Percentiles rank a stretch among this genome's conserved stretches.
Evolutionary conservation across 345 rosid genomes (phyloP).

Genomic region (Leavenworthia alabamica): DNA sequence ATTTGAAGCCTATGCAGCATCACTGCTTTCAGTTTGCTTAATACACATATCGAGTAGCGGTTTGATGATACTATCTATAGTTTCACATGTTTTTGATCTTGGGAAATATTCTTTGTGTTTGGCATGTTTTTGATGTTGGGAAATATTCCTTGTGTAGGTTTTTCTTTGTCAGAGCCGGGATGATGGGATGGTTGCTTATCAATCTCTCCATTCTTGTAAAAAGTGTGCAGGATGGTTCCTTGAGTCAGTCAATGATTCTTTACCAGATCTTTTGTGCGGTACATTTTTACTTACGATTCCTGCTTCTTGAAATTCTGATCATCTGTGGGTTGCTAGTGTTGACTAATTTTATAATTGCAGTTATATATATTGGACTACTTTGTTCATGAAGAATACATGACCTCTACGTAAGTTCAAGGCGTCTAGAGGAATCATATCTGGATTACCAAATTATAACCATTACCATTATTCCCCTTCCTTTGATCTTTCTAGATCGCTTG

Average conservation of each 20-base stretch:
- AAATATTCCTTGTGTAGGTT: constrained; percentile 42
- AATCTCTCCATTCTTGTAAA: constrained; percentile 76
- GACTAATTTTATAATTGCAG: constrained; percentile 36
- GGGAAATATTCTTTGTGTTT: no score
- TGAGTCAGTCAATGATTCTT: constrained; percentile 68
- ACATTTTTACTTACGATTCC: constrained; percentile 27
- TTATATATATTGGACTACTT: constrained; percentile 78
- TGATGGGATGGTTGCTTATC: constrained; percentile 97
- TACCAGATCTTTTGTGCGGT: constrained; percentile 75
- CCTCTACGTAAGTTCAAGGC: constrained; percentile 69
- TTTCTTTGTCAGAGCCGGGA: constrained; percentile 94
- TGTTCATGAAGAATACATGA: constrained; percentile 80
- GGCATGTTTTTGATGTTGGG: not conserved
- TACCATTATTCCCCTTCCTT: not conserved
- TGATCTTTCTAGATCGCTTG: not conserved
- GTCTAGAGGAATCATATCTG: not conserved
- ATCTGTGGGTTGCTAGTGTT: not conserved
- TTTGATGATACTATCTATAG: not conserved
- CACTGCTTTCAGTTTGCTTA: not conserved
- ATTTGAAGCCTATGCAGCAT: not conserved
- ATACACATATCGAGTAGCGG: not conserved
- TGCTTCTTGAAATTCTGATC: not conserved
- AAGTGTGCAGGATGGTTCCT: constrained; percentile 47
- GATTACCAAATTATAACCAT: not conserved
- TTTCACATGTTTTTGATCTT: no score